Base-by-base conservation (phyloP, 2,329 filamentous ascomycete genomes). In the Lachnellula arida region DNA sequence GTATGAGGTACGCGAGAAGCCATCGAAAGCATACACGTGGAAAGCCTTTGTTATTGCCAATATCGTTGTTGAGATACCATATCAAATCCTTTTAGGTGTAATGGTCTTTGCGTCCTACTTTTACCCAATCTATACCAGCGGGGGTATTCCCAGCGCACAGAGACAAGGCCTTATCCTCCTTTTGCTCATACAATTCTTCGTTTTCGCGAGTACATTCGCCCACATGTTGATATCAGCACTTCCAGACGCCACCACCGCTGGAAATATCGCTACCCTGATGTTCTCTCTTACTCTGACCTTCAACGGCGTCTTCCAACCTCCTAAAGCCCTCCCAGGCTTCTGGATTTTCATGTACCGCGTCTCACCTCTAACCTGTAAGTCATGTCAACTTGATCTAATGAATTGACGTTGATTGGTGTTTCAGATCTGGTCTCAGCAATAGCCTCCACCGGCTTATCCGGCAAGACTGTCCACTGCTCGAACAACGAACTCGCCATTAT, bases 321-420 rank as follows among this genome's bases (percentile, higher is more conserved):
- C 87, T 0, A 71, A 75, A 2, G 71, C 74, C 0, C 78, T 94
- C 19, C 88, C 89, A 0, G 76, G 82, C 2, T 92, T 92, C 78
- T 93, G 89, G 88, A 86, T 88, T 63, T 91, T 91, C 76, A 90
- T 91, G 86, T 93, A 93, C 73, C 83, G 88, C 40, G 75, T 91
- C 50, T 91, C 86, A 5, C 68, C 68, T 46, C 34, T 70, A 19
- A 70, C 65, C 42, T 68, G 66, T 68, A 76, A 62, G 65, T 15
- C 25, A 53, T 46, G 50, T 47, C 40, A n/a, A n/a, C n/a, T n/a
- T n/a, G n/a, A n/a, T n/a, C n/a, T n/a, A n/a, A n/a, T n/a, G n/a
- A n/a, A n/a, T n/a, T n/a, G n/a, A n/a, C n/a, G n/a, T n/a, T n/a
- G n/a, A n/a, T n/a, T n/a, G n/a, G n/a, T n/a, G n/a, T 79, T 79